Evolutionary conservation across 805 yeast genomes (phyloP), one percentile per base, ranked within the genome.

Genomic region (Saturnispora dispora): DNA sequence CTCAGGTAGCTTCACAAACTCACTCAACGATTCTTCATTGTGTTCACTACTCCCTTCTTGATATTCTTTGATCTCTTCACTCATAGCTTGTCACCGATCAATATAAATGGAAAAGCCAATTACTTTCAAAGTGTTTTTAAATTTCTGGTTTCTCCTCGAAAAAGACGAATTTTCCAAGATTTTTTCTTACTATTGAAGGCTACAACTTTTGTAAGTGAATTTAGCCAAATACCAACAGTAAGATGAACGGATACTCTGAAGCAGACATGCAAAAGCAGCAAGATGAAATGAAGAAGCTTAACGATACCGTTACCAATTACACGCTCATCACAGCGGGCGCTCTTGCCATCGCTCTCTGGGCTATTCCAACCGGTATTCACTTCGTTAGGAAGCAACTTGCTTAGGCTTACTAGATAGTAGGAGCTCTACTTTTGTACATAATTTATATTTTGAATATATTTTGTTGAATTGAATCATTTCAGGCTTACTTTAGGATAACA

Each of bases 201-300:
- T 11, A 25, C 27, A 10, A 47, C 27, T 15, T 39, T 40, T 40
- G 41, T 30, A 11, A 36, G 18, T 18, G 25, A 40, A 40, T 40
- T 5, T 13, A 40, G 25, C n/a, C 17, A 53, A 20, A 48, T n/a
- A 37, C 41, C 10, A 30, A 37, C 41, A 37, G 22, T 13, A 20
- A 37, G 41, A 61, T 60, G 65, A 66, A 58, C 60, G 67, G 60
- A 27, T 61, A 59, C 58, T 57, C 63, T 22, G 61, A 64, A 58
- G 67, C 62, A 57, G 64, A 63, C 55, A 60, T 63, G 46, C 81
- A 77, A 72, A 81, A 77, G 63, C 56, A 55, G 20, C 60, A 57
- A 58, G 88, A 82, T 62, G 86, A 81, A 60, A 82, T 82, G 67
- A 82, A 78, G 72, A 81, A 76, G 63, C 64, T 75, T 52, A 88